Percentiles rank a stretch among this genome's conserved stretches.
Evolutionary conservation across 345 rosid species (phyloP).

Genomic region (Aethionema arabicum): DNA sequence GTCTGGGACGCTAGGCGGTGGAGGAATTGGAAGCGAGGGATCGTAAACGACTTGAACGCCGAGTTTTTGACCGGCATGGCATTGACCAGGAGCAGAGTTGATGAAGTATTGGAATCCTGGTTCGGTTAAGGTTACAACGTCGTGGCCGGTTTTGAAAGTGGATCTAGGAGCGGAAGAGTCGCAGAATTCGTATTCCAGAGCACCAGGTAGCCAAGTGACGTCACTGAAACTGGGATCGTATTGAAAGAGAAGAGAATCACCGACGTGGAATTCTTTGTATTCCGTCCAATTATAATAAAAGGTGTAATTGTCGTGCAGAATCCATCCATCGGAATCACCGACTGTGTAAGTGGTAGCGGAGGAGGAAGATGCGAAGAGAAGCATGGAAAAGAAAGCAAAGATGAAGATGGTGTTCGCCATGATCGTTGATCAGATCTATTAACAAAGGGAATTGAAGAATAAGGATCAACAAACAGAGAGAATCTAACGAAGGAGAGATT

Average conservation of each 20-base stretch:
- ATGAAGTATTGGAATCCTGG: conserved; percentile 10
- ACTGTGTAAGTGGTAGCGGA: neutral
- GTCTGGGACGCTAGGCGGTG: neutral
- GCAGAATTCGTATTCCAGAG: conserved; percentile 6
- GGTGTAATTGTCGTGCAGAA: neutral
- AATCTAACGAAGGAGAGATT: too few species aligned
- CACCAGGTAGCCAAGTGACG: conserved; percentile 3
- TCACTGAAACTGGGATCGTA: conserved; percentile 2
- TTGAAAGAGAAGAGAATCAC: neutral
- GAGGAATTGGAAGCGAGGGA: neutral
- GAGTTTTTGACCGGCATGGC: conserved; percentile 3
- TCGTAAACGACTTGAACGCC: neutral
- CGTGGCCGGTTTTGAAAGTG: neutral
- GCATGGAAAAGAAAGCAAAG: neutral
- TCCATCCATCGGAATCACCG: conserved; percentile 13
- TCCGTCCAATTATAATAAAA: neutral
- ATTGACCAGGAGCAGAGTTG: neutral
- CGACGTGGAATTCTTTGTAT: neutral
- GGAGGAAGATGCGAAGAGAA: neutral
- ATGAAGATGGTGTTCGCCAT: neutral
- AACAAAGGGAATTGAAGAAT: too few species aligned
- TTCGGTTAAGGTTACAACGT: conserved; percentile 4
- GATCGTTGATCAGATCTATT: neutral
- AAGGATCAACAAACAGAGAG: too few species aligned
- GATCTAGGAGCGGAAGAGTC: conserved; percentile 3